Conservation (phyloP, 805 yeast genomes). For the Wickerhamomyces rabaulensis region DNA sequence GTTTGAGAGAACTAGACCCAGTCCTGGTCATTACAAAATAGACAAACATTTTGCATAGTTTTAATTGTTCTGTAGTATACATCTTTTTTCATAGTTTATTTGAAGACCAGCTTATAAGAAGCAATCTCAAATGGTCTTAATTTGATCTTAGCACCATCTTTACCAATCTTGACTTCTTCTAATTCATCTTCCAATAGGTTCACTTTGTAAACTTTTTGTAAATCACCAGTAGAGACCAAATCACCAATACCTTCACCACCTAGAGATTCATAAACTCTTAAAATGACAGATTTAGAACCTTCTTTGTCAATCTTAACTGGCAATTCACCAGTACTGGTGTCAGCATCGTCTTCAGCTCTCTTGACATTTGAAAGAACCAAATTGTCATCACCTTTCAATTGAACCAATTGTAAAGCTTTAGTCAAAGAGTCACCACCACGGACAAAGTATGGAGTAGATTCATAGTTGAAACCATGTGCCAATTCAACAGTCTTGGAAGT, state of each 20-base stretch:
- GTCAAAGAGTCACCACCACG: conserved; percentile 12
- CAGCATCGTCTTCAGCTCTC: conserved; percentile 80
- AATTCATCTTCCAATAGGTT: conserved; percentile 35
- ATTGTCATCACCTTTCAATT: conserved; percentile 43
- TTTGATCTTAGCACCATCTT: conserved; percentile 26
- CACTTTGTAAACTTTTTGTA: conserved; percentile 25
- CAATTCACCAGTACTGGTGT: conserved; percentile 37
- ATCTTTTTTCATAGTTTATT: not conserved
- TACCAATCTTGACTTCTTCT: conserved; percentile 21
- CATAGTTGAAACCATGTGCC: conserved; percentile 76
- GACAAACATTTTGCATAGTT: not conserved
- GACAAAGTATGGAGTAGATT: conserved; percentile 12
- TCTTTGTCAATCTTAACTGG: conserved; percentile 38
- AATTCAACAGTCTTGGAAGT: conserved; percentile 60
- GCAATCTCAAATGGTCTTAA: conserved; percentile 80
- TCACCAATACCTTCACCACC: conserved; percentile 69
- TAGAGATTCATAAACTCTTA: conserved; percentile 79
- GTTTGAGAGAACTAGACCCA: not conserved
- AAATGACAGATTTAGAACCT: conserved; percentile 49
- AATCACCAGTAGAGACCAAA: conserved; percentile 36
- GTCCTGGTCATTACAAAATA: not conserved
- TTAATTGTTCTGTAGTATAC: not conserved
- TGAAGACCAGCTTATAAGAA: conserved; percentile 28
- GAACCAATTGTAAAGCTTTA: conserved; percentile 26
- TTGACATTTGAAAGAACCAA: conserved; percentile 73